Evolutionary conservation across 1,139 yeast species (phyloP).

Genomic region (Meyerozyma athensensis): DNA sequence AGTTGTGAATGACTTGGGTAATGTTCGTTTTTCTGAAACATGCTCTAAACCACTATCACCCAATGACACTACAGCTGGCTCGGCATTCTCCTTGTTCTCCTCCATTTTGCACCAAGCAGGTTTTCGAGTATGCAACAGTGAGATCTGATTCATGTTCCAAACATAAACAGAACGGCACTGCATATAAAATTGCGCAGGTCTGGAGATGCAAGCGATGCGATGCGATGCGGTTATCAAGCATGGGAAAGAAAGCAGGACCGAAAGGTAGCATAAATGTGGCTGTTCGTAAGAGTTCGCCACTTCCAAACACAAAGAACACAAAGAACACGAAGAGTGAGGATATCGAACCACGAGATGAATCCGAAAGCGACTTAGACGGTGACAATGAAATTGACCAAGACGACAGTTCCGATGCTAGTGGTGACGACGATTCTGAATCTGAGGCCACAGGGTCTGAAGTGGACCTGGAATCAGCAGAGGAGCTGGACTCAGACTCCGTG

Average conservation of each 20-base stretch:
- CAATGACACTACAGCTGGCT: not conserved
- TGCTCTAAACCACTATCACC: not conserved
- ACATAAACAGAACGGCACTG: not conserved
- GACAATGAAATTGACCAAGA: slow-evolving; percentile 6
- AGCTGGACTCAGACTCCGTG: slow-evolving; percentile 12
- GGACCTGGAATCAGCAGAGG: slow-evolving; percentile 25
- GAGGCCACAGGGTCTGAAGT: slow-evolving; percentile 19
- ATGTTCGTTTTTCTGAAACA: not conserved
- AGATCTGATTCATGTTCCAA: slow-evolving; percentile 1
- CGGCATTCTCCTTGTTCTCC: not conserved
- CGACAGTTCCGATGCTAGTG: not conserved
- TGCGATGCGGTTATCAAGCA: not conserved
- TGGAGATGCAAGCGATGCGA: not conserved
- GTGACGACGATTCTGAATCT: slow-evolving; percentile 21
- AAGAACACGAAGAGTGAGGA: slow-evolving; percentile 7
- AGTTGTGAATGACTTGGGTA: not conserved
- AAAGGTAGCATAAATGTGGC: not conserved
- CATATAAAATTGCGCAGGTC: too few species aligned
- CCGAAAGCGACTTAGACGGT: slow-evolving; percentile 12
- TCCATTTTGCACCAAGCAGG: not conserved
- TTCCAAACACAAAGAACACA: not conserved
- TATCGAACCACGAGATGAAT: slow-evolving; percentile 7
- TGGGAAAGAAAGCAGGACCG: not conserved
- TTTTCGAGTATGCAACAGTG: not conserved
- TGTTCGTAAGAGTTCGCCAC: too few species aligned